Percentiles rank a stretch among this genome's conserved stretches.
phyloP scores from a whole-genome alignment of 306 rosid species.

The Glycine soja region DNA sequence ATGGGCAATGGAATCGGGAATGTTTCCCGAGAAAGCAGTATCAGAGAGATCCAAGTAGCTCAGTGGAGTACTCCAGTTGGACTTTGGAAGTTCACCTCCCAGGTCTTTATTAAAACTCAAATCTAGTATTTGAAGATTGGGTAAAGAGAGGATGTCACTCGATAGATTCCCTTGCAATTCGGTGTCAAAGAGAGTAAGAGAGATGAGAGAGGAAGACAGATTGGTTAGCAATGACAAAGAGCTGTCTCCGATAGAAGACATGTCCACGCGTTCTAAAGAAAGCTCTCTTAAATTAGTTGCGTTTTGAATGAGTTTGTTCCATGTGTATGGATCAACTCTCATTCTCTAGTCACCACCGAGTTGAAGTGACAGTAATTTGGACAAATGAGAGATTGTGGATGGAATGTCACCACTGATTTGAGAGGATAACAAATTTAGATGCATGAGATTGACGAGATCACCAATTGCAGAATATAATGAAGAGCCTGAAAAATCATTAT shows the following conservation, averaged over 20 bases:
- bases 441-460: not conserved
- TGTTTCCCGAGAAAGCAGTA: not conserved
- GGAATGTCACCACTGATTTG: conserved; percentile 11
- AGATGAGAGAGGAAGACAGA: conserved; percentile 44
- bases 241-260: not conserved
- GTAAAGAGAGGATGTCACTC: not conserved
- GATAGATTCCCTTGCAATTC: conserved; percentile 8
- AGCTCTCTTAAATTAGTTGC: conserved; percentile 33
- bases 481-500: not conserved
- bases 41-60: not conserved
- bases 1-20: conserved; percentile 29
- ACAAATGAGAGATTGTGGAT: conserved; percentile 44
- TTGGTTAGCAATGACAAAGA: conserved; percentile 35
- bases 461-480: not conserved
- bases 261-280: not conserved
- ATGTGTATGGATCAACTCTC: conserved; percentile 20
- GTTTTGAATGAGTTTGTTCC: conserved; percentile 43
- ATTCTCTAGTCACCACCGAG: not conserved
- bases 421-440: not conserved
- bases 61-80: conserved; percentile 32
- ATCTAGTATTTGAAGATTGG: conserved; percentile 14
- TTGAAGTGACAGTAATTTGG: conserved; percentile 48
- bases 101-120: accelerated
- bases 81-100: conserved; percentile 34
- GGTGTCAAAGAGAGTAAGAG: accelerated